phyloP scores from a whole-genome alignment of 2,329 filamentous ascomycete species.

The Tolypocladium guangdongense region DNA sequence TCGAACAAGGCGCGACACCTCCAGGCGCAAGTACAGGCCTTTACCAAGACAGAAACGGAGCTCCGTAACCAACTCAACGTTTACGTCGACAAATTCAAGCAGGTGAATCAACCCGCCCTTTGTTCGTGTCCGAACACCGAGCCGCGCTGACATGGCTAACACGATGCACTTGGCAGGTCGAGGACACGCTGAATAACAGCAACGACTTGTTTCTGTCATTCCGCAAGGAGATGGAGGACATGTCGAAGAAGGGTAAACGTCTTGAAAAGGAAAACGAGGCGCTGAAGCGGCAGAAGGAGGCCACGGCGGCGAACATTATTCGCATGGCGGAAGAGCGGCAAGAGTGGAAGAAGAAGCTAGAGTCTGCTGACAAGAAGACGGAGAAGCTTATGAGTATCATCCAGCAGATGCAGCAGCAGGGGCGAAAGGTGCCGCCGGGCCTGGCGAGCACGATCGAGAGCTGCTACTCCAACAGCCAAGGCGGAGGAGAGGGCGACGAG shows the following conservation, averaged over 20 bases:
- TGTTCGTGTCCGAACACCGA: too few species aligned
- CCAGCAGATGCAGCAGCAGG: slow-evolving; percentile 91
- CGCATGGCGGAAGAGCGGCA: slow-evolving; percentile 96
- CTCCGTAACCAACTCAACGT: slow-evolving; percentile 92
- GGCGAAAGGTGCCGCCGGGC: slow-evolving; percentile 62
- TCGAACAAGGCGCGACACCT: slow-evolving; percentile 69
- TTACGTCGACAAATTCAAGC: slow-evolving; percentile 99
- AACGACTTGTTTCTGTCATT: slow-evolving; percentile 97
- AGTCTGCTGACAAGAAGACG: slow-evolving; percentile 55
- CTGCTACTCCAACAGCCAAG: slow-evolving; percentile 43
- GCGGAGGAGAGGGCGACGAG: slow-evolving; percentile 43
- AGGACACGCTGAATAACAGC: slow-evolving; percentile 96
- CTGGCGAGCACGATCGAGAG: slow-evolving; percentile 49
- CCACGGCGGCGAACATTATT: slow-evolving; percentile 87
- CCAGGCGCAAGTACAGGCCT: slow-evolving; percentile 85
- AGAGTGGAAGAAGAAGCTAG: slow-evolving; percentile 59
- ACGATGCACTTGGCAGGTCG: slow-evolving; percentile 52
- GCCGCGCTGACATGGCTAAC: not conserved
- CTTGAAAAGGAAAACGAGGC: slow-evolving; percentile 93
- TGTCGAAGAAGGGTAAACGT: slow-evolving; percentile 97
- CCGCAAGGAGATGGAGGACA: slow-evolving; percentile 98
- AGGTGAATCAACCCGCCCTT: slow-evolving; percentile 49
- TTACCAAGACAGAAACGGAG: slow-evolving; percentile 92
- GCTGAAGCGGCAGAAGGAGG: slow-evolving; percentile 84
- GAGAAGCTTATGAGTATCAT: slow-evolving; percentile 90